Conservation (phyloP, 2,329 filamentous ascomycete species). For the Metarhizium sp. region DNA sequence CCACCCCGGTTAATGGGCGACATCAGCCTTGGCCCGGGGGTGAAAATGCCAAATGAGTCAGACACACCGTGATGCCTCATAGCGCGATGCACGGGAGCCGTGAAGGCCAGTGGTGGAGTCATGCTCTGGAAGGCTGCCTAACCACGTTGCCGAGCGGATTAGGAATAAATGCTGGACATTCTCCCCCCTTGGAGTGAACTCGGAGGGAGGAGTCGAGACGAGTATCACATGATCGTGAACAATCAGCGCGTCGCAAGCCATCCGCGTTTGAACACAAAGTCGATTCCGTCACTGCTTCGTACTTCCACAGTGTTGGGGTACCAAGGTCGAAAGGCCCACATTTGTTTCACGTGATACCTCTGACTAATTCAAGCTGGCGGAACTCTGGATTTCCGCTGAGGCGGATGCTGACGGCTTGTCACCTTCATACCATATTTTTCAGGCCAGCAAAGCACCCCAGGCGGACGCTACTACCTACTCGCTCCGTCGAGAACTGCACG, state of each 20-base stretch:
- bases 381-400: conserved; percentile 7
- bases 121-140: not conserved
- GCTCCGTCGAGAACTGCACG: conserved; percentile 9
- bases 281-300: too few relatives aligned
- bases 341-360: conserved; percentile 1
- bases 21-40: not conserved
- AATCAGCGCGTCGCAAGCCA: too few relatives aligned
- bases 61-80: not conserved
- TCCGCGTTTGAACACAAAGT: too few relatives aligned
- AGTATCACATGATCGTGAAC: not conserved
- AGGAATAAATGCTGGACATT: not conserved
- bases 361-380: conserved; percentile 5
- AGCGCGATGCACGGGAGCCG: not conserved
- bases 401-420: conserved; percentile 6
- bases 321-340: not conserved
- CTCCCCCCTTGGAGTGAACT: too few relatives aligned
- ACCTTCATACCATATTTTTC: conserved; percentile 18
- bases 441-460: conserved; percentile 14
- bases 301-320: not conserved
- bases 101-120: not conserved
- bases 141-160: not conserved
- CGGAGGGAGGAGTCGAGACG: not conserved
- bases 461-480: conserved; percentile 8
- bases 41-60: not conserved
- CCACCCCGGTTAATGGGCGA: not conserved